These are phyloP conservation scores for Elasticomyces elasticus DNA, from an alignment of 495 filamentous ascomycete genomes.

Conservation along the genomic window DNA sequence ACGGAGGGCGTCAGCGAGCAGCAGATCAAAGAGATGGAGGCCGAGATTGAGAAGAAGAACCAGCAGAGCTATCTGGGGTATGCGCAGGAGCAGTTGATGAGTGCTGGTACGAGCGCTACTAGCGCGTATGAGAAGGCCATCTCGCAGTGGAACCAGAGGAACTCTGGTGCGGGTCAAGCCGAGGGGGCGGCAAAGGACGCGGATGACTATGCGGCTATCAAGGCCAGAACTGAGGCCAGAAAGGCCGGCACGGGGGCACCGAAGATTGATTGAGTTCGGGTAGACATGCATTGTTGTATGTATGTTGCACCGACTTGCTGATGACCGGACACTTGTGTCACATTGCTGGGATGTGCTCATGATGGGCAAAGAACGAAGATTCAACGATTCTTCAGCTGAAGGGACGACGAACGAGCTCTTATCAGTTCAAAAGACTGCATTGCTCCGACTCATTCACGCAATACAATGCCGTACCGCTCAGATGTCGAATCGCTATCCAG, in stretches of 20 bases:
- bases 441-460: neutral
- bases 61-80: constrained; percentile 27
- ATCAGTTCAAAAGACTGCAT: neutral
- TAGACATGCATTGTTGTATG: neutral
- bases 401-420: neutral
- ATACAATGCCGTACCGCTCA: neutral
- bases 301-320: neutral
- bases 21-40: constrained; percentile 27
- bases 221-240: constrained; percentile 4
- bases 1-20: constrained; percentile 24
- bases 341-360: neutral
- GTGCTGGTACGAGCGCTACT: constrained; percentile 9
- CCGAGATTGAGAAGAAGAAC: constrained; percentile 30
- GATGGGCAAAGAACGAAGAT: neutral
- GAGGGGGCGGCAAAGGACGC: neutral
- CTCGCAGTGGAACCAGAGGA: constrained; percentile 9
- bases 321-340: neutral
- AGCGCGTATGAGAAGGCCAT: constrained; percentile 19
- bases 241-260: constrained; percentile 1
- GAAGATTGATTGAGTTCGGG: neutral
- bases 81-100: constrained; percentile 18
- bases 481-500: neutral
- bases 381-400: neutral
- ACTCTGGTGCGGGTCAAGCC: neutral
- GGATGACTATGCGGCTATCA: constrained; percentile 2